Base-by-base conservation (phyloP, 805 yeast genomes). In the Wilhelminamyces savonicus region DNA sequence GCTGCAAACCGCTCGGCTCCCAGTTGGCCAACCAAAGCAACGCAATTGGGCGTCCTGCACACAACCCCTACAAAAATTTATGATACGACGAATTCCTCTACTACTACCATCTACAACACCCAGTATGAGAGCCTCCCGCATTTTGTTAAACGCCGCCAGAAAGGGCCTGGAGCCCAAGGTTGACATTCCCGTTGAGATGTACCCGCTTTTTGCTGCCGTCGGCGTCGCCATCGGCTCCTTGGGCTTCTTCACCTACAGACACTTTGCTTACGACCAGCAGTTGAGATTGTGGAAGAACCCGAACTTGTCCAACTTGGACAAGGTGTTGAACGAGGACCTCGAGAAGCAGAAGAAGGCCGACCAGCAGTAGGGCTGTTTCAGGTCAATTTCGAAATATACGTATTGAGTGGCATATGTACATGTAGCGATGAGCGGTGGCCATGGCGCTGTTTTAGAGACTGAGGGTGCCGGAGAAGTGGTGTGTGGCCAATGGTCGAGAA, bases 201-300 rank as follows among this genome's bases (percentile, higher is more conserved):
- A 55, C 52, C 71, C 71, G 39, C 62, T 64, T 49, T 64, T 64
- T 36, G 68, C 64, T 36, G 67, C 68, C 31, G 54, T 58, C 21
- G 68, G 56, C 30, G 66, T 61, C 18, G 71, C 71, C 16, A 32
- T 55, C 36, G 40, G 32, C 21, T 62, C 69, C 6, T 65, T 60
- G 31, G 30, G 39, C 34, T 61, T 43, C 51, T 64, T 64, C 59
- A 64, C 71, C 37, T 64, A 64, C 59, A 62, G 69, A 56, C 71
- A 64, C 44, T 64, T 64, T 49, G 62, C 66, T 34, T 50, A 62
- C 49, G 69, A 64, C 50, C 41, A 46, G 41, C 61, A 64, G 35
- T 63, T 64, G 48, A 62, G 71, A 56, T 60, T 64, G 48, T 62
- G 69, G 69, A 54, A 59, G 43, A 64, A 64, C 52, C 48, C 71